A percentile compares a stretch with the other conserved stretches of the same genome.
Conservation (phyloP, 2,329 filamentous ascomycete species). For the Fusarium mundagurra region DNA sequence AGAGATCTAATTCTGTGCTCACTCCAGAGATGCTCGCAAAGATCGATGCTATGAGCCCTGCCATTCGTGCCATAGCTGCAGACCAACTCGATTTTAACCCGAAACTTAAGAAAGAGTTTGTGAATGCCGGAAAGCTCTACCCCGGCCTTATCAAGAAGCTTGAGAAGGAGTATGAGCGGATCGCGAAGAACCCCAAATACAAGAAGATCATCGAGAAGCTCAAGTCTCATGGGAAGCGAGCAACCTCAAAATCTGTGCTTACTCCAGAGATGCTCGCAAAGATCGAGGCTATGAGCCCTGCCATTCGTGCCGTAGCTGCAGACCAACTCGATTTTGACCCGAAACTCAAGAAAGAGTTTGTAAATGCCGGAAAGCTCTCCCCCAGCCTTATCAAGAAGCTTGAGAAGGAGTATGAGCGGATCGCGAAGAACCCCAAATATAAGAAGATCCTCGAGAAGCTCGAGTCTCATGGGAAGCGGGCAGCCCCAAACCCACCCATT, state of each 20-base stretch:
- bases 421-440: neutral
- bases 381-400: neutral
- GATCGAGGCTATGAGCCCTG: neutral
- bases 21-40: neutral
- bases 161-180: neutral
- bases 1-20: neutral
- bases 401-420: conserved; percentile 3
- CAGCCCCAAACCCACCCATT: neutral
- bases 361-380: neutral
- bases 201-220: neutral
- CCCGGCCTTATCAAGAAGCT: neutral
- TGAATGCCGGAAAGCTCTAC: neutral
- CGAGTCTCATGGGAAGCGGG: neutral
- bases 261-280: neutral
- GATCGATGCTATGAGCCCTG: neutral
- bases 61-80: neutral
- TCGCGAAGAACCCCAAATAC: neutral
- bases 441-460: neutral
- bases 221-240: neutral
- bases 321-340: neutral
- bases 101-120: neutral
- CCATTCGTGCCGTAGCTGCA: neutral
- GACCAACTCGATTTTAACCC: neutral
- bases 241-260: neutral
- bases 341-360: neutral